phyloP scores from a whole-genome alignment of 345 rosid genomes.

The Eucalyptus decipiens region DNA sequence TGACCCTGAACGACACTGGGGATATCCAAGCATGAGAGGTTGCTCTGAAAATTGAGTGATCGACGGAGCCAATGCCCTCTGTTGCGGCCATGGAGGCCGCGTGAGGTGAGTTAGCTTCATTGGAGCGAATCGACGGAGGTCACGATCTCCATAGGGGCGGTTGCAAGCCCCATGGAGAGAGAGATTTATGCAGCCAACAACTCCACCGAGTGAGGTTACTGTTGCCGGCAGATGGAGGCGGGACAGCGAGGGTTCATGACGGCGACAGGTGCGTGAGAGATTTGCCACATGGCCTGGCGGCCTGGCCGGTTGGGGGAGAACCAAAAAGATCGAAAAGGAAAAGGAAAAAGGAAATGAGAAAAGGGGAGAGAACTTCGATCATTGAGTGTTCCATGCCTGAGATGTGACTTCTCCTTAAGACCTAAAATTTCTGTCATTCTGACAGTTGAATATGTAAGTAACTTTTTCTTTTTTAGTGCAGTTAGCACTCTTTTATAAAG shows the following conservation, averaged over 20 bases:
- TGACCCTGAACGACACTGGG: not conserved
- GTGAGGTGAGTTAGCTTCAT: not conserved
- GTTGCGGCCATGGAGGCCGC: not conserved
- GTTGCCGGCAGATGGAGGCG: not conserved
- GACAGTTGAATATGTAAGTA: not conserved
- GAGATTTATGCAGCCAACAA: not conserved
- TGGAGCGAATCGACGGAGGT: not conserved
- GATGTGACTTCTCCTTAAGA: not conserved
- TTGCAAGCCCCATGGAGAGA: not conserved
- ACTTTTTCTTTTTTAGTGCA: not conserved
- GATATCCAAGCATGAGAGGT: not conserved
- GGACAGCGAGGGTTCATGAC: not conserved
- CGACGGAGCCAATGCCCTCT: not conserved
- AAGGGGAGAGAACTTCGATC: not conserved
- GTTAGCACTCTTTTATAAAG: not conserved
- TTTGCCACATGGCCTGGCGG: not conserved
- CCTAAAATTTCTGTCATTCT: not conserved
- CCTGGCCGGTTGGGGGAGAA: not conserved
- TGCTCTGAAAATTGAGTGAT: not conserved
- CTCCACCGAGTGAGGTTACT: not conserved
- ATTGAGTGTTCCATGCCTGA: not conserved
- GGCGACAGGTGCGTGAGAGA: not conserved
- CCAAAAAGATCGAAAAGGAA: not conserved
- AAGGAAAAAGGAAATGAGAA: too few species aligned
- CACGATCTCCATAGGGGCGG: not conserved